Evolutionary conservation across 2,329 filamentous ascomycete genomes (phyloP), one percentile per base, ranked within the genome.

Genomic region (Metarhizium guizhouense): DNA sequence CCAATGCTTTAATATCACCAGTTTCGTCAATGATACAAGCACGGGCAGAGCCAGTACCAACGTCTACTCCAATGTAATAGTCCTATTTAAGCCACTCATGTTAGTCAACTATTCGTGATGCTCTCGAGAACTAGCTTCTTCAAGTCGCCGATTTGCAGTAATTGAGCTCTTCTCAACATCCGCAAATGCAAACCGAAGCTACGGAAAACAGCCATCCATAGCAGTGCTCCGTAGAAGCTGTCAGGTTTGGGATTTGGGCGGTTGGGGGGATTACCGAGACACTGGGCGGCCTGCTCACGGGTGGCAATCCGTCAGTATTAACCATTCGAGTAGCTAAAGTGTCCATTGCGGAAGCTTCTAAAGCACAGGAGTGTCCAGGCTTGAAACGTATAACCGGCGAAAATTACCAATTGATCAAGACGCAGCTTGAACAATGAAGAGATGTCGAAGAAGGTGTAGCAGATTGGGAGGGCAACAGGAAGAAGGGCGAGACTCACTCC

Each of bases 21-120:
- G 87, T 85, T 59, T 85, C 82, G 70, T 97, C 90, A 72, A 99
- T 96, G 68, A 99, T 90, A 73, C 94, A 97, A 54, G 94, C 94
- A 68, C 94, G 84, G 43, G 93, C 94, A 69, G 90, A 96, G 55
- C 94, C 94, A 20, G 94, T 99, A 53, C 94, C 94, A 52, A 99
- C 93, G 74, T 99, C 94, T 63, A 99, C 90, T 58, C 93, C 93
- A 67, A 97, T 82, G 66, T 81, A 85, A 64, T 85, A 78, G 58
- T 83, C 78, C 72, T 83, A 58, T 43, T 32, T 34, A 47, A 53
- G 13, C 14, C 50, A 8, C 38, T 34, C 52, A 34, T 42, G 42
- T 64, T 48, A 65, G 62, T 43, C 54, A 54, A 54, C n/a, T 29
- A 20, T 25, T 30, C 45, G 20, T 30, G 11, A n/a, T 8, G 43